Conservation (phyloP, 345 rosid species). For the Aquilaria sinensis region DNA sequence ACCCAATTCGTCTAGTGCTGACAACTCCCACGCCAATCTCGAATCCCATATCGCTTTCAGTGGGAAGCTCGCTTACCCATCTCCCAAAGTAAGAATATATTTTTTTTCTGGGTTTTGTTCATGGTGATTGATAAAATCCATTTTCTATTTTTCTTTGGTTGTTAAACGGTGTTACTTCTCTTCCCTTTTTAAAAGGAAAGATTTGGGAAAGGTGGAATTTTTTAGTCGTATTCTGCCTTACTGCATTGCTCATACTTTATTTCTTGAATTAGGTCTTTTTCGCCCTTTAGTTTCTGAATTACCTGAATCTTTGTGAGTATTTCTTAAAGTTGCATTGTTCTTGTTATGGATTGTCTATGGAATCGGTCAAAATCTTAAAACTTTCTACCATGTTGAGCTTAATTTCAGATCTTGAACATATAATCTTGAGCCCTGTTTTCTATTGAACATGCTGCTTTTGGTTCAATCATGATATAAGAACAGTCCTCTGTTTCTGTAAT, state of each 20-base stretch:
- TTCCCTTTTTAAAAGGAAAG: background rate
- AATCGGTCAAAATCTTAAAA: too few species aligned
- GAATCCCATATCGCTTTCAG: conserved; percentile 53
- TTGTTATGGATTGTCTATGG: too few species aligned
- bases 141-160: background rate
- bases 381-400: too few species aligned
- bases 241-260: background rate
- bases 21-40: conserved; percentile 31
- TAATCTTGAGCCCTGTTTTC: too few species aligned
- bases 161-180: background rate
- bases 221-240: background rate
- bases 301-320: too few species aligned
- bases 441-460: too few species aligned
- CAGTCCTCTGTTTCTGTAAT: conserved; percentile 6
- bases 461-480: too few species aligned
- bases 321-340: background rate
- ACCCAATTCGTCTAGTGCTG: conserved; percentile 33
- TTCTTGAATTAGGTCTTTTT: conserved; percentile 17
- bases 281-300: conserved; percentile 3
- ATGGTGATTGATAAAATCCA: background rate
- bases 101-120: conserved; percentile 12
- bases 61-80: conserved; percentile 62
- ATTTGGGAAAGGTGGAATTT: too few species aligned
- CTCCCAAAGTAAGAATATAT: conserved; percentile 60
- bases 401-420: too few species aligned